A percentile compares a stretch with the other conserved stretches of the same genome.
Evolutionary conservation across 768 basidiomycete species (phyloP).

Genomic region (Strobilomyces confusus): DNA sequence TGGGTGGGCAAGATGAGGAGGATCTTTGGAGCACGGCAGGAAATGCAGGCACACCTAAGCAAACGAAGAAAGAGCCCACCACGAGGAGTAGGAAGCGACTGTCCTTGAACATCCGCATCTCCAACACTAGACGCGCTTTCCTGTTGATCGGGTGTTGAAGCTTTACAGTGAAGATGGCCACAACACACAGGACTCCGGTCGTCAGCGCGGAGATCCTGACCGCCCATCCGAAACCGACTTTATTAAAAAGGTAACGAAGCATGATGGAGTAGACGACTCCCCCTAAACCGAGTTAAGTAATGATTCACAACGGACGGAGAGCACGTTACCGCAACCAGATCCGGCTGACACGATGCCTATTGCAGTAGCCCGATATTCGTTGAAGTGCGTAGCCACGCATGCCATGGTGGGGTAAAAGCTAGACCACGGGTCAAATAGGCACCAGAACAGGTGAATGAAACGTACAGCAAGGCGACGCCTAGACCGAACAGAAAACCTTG

Average conservation of each 20-base stretch:
- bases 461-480: constrained; percentile 61
- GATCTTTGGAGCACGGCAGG: neutral
- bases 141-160: constrained; percentile 23
- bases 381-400: constrained; percentile 64
- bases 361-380: constrained; percentile 63
- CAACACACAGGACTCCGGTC: constrained; percentile 43
- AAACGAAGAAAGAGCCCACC: constrained; percentile 53
- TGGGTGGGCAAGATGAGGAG: constrained; percentile 24
- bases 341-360: constrained; percentile 69
- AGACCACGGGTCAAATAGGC: constrained; percentile 3
- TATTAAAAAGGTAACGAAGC: constrained; percentile 51
- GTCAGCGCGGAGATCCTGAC: constrained; percentile 55
- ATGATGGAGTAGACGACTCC: constrained; percentile 69
- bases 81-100: constrained; percentile 49
- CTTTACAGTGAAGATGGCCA: constrained; percentile 46
- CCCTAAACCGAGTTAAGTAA: constrained; percentile 37
- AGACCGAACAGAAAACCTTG: constrained; percentile 67
- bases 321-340: constrained; percentile 51
- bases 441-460: constrained; percentile 7
- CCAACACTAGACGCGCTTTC: constrained; percentile 18
- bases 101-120: constrained; percentile 40
- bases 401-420: constrained; percentile 72
- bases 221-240: constrained; percentile 59
- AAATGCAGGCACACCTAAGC: constrained; percentile 45
- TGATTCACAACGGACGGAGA: constrained; percentile 14